A percentile compares a stretch with the other conserved stretches of the same genome.
Evolutionary conservation across 1,284 basidiomycete species (phyloP).

Genomic region (Psilocybe mexicana): DNA sequence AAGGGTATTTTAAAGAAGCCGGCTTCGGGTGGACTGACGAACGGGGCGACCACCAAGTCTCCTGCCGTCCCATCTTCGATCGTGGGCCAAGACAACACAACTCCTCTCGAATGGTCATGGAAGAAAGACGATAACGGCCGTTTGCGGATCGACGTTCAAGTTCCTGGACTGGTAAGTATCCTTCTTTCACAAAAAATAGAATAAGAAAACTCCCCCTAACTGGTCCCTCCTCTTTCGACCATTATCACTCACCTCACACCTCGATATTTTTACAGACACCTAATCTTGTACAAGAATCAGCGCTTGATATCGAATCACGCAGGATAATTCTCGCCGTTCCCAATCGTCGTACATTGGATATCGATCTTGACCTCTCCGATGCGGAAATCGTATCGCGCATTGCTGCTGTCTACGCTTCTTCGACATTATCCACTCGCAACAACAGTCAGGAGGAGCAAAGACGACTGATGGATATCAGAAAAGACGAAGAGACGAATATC

Average conservation of each 20-base stretch:
- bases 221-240: background rate
- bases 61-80: background rate
- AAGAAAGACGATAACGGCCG: conserved; percentile 36
- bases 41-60: background rate
- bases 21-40: background rate
- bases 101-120: conserved; percentile 48
- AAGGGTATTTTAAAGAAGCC: conserved; percentile 43
- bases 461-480: conserved; percentile 13
- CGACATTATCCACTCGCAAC: background rate
- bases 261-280: conserved; percentile 40
- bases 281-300: conserved; percentile 42
- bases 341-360: conserved; percentile 47
- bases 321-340: conserved; percentile 55
- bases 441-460: background rate
- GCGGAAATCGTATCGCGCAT: conserved; percentile 40
- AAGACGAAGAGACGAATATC: conserved; percentile 28
- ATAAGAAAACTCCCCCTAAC: background rate
- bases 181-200: background rate
- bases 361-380: conserved; percentile 55
- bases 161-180: conserved; percentile 51
- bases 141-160: conserved; percentile 48
- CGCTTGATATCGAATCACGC: conserved; percentile 61
- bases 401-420: conserved; percentile 8
- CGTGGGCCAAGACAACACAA: conserved; percentile 3
- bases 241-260: background rate